These are phyloP conservation scores for Cystofilobasidium ferigula DNA, from an alignment of 768 basidiomycete species.

Conservation along the genomic window DNA sequence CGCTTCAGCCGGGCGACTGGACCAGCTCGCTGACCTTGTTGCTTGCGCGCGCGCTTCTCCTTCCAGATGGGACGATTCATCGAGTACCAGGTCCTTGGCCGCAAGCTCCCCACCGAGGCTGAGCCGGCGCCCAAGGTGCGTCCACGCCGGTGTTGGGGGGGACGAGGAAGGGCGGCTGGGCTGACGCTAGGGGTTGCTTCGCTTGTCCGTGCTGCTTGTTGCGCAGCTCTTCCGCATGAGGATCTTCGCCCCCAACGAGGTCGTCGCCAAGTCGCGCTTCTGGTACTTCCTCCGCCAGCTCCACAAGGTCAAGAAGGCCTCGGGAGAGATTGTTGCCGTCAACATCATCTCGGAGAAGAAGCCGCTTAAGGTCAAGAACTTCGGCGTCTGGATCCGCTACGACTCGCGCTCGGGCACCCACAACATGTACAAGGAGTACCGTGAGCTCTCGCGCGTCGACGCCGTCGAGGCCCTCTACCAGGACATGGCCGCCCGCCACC, in stretches of 20 bases:
- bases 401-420: slow-evolving; percentile 99
- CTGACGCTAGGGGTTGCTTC: not conserved
- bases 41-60: not conserved
- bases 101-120: slow-evolving; percentile 85
- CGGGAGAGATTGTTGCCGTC: slow-evolving; percentile 96
- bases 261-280: slow-evolving; percentile 98
- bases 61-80: slow-evolving; percentile 42
- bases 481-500: slow-evolving; percentile 98
- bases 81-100: slow-evolving; percentile 95
- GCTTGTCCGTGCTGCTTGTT: not conserved
- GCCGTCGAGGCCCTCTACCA: slow-evolving; percentile 96
- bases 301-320: slow-evolving; percentile 99
- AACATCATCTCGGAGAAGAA: slow-evolving; percentile 96
- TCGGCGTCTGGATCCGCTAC: slow-evolving; percentile 98
- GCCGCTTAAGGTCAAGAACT: slow-evolving; percentile 98
- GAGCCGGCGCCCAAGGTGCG: slow-evolving; percentile 86
- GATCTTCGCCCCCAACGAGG: slow-evolving; percentile 96
- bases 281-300: slow-evolving; percentile 99
- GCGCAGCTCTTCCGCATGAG: slow-evolving; percentile 37
- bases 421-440: slow-evolving; percentile 99
- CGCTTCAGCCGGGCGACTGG: not conserved
- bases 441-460: slow-evolving; percentile 83
- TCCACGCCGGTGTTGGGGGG: too few relatives aligned
- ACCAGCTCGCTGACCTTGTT: not conserved
- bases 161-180: too few relatives aligned